phyloP scores from a whole-genome alignment of 371 early-diverging fungal genomes.

The Apophysomyces variabilis region DNA sequence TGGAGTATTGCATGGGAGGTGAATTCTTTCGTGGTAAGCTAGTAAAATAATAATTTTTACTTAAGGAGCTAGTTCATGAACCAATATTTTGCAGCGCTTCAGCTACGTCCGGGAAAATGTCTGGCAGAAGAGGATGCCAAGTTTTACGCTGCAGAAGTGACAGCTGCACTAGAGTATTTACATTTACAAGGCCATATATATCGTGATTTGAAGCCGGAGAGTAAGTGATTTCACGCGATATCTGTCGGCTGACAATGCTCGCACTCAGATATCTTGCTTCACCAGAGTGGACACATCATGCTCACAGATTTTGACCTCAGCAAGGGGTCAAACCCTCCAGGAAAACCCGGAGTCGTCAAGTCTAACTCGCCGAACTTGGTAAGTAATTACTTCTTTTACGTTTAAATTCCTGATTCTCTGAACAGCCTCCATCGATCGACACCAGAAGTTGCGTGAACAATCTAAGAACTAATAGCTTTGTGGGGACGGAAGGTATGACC shows the following conservation, averaged over 20 bases:
- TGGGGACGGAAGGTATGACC: constrained; percentile 82
- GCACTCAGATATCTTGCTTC: constrained; percentile 79
- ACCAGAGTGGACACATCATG: constrained; percentile 93
- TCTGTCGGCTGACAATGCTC: neutral
- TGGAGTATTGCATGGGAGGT: constrained; percentile 99
- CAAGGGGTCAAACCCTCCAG: constrained; percentile 79
- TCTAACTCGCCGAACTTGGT: constrained; percentile 48
- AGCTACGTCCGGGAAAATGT: constrained; percentile 84
- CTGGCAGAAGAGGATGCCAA: constrained; percentile 87
- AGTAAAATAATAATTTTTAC: neutral
- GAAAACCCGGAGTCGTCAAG: constrained; percentile 76
- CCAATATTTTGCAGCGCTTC: constrained; percentile 62
- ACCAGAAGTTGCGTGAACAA: constrained; percentile 85
- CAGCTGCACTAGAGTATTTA: constrained; percentile 92
- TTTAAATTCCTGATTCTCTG: neutral
- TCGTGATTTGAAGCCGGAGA: constrained; percentile 99
- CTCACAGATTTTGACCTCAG: constrained; percentile 94
- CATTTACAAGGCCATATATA: constrained; percentile 97
- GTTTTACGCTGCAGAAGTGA: constrained; percentile 98
- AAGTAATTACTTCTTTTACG: constrained; percentile 15
- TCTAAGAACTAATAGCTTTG: constrained; percentile 92
- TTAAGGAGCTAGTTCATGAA: neutral
- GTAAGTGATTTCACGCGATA: constrained; percentile 53
- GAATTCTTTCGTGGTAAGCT: constrained; percentile 91
- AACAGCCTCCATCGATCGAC: constrained; percentile 68